A percentile compares a stretch with the other conserved stretches of the same genome.
Evolutionary conservation across 805 yeast genomes (phyloP).

Genomic region (Candida piceae): DNA sequence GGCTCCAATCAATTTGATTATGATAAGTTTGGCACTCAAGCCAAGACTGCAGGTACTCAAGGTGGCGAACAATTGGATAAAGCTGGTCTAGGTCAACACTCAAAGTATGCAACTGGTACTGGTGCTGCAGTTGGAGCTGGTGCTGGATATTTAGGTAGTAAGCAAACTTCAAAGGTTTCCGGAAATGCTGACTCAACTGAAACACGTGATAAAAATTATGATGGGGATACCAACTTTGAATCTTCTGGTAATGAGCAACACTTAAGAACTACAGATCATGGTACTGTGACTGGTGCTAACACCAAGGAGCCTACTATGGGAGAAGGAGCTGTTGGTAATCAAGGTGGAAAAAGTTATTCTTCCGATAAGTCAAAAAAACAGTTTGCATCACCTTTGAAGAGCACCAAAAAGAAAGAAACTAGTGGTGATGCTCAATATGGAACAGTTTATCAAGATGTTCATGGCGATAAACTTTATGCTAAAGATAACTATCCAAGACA

Average conservation of each 20-base stretch:
- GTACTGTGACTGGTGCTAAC: slow-evolving; percentile 3
- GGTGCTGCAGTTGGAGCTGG: slow-evolving; percentile 11
- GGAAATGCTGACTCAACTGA: too few species aligned
- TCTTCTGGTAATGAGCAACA: too few species aligned
- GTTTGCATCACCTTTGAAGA: background rate
- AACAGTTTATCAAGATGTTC: slow-evolving; percentile 13
- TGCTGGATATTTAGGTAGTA: slow-evolving; percentile 5
- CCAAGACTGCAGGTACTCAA: slow-evolving; percentile 3
- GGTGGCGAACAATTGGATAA: slow-evolving; percentile 10
- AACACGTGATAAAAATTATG: too few species aligned
- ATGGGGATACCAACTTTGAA: too few species aligned
- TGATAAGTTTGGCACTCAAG: slow-evolving; percentile 4
- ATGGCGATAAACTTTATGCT: slow-evolving; percentile 5
- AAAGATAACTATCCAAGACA: background rate
- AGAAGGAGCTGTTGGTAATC: too few species aligned
- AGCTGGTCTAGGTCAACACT: slow-evolving; percentile 9
- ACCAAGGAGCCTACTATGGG: too few species aligned
- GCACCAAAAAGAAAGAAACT: background rate
- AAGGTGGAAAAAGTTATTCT: background rate
- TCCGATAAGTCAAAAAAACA: background rate
- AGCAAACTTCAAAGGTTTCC: too few species aligned
- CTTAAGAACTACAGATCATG: background rate
- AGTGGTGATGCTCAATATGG: slow-evolving; percentile 9
- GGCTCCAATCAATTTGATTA: slow-evolving; percentile 1
- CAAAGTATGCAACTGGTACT: slow-evolving; percentile 8